Evolutionary conservation across 2,329 filamentous ascomycete species (phyloP).

Genomic region (Penicillium occitanis): DNA sequence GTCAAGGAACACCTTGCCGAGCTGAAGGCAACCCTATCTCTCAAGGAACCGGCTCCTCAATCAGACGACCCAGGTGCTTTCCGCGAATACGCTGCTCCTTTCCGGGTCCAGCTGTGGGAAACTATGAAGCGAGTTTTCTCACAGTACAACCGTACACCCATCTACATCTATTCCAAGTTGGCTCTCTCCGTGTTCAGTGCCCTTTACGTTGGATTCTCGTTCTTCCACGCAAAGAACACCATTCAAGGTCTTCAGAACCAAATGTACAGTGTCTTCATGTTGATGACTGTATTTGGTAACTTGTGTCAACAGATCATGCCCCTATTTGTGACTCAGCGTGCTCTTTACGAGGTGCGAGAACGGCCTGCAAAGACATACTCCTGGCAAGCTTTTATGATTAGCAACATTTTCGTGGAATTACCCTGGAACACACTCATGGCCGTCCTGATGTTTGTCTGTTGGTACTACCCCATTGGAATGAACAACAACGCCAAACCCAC

Average conservation of each 20-base stretch:
- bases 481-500: constrained; percentile 44
- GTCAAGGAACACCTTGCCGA: constrained; percentile 59
- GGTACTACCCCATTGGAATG: constrained; percentile 65
- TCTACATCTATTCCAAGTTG: constrained; percentile 83
- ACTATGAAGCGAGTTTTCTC: constrained; percentile 76
- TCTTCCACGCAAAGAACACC: constrained; percentile 71
- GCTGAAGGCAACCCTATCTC: constrained; percentile 45
- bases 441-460: constrained; percentile 63
- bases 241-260: constrained; percentile 84
- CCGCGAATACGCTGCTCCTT: constrained; percentile 78
- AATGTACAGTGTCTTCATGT: constrained; percentile 86
- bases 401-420: constrained; percentile 70
- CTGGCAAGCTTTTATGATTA: constrained; percentile 69
- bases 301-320: constrained; percentile 57
- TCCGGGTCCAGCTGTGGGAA: constrained; percentile 64
- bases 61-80: constrained; percentile 49
- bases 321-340: constrained; percentile 58
- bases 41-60: constrained; percentile 45
- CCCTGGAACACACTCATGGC: constrained; percentile 65
- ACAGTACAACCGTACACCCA: constrained; percentile 87
- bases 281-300: constrained; percentile 74
- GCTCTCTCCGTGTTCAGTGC: constrained; percentile 64
- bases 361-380: constrained; percentile 69
- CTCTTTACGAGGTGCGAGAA: constrained; percentile 61
- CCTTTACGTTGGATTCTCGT: constrained; percentile 81